Percentiles rank a stretch among this genome's conserved stretches.
phyloP scores from a whole-genome alignment of 768 basidiomycete genomes.

The Infundibulicybe gibba region DNA sequence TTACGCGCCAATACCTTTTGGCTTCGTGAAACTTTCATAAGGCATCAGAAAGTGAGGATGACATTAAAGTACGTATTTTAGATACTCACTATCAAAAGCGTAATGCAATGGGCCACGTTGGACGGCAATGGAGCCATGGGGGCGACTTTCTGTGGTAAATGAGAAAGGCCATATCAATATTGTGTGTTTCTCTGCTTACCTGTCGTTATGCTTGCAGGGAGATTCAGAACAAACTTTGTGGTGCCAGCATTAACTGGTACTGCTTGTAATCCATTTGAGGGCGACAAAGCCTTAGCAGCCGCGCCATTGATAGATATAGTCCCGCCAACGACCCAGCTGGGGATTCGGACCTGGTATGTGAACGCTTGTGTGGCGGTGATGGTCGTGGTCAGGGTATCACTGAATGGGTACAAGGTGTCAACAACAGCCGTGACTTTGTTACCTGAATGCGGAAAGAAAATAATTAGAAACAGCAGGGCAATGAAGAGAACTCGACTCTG shows the following conservation, averaged over 20 bases:
- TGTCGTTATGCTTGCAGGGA: conserved; percentile 43
- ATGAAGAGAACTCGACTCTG: neutral
- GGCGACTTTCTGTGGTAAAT: conserved; percentile 36
- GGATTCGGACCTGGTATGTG: conserved; percentile 43
- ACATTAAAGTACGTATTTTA: neutral
- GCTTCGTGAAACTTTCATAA: conserved; percentile 23
- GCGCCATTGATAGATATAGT: conserved; percentile 40
- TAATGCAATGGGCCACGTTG: conserved; percentile 54
- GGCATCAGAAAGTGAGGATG: neutral
- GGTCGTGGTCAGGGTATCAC: conserved; percentile 38
- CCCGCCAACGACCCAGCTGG: conserved; percentile 42
- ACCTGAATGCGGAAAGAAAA: conserved; percentile 15
- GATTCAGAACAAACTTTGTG: conserved; percentile 38
- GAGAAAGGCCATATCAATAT: neutral
- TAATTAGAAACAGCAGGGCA: neutral
- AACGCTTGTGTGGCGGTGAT: conserved; percentile 35
- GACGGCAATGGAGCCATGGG: conserved; percentile 48
- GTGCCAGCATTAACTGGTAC: conserved; percentile 36
- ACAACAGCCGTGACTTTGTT: conserved; percentile 37
- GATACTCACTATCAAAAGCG: conserved; percentile 44
- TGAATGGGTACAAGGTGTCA: conserved; percentile 47
- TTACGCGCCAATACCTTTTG: conserved; percentile 38
- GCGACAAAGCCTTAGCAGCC: conserved; percentile 29
- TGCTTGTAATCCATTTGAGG: conserved; percentile 41
- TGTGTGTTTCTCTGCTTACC: conserved; percentile 20